Evolutionary conservation across 495 filamentous ascomycete species (phyloP).

Genomic region (Coniosporium apollinis): DNA sequence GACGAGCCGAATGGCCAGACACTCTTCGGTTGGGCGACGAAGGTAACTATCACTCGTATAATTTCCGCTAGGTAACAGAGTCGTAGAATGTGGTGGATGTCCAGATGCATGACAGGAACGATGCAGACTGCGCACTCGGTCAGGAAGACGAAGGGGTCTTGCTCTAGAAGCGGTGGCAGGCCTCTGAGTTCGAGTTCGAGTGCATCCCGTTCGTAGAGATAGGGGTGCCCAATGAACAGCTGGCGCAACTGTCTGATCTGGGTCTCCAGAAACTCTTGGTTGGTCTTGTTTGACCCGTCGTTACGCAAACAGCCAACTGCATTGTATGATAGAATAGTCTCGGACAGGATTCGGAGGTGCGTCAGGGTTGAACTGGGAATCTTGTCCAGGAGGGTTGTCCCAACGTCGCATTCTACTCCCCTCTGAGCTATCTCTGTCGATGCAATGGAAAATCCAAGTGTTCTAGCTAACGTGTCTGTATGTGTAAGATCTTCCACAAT

Average conservation of each 20-base stretch:
- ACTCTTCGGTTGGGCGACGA: constrained; percentile 5
- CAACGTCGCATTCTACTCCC: constrained; percentile 60
- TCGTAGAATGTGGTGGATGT: constrained; percentile 67
- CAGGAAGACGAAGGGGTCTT: constrained; percentile 82
- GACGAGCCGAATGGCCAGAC: too few relatives aligned
- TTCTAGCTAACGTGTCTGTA: constrained; percentile 51
- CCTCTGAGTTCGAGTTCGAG: constrained; percentile 16
- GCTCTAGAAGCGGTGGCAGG: constrained; percentile 41
- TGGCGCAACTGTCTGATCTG: constrained; percentile 59
- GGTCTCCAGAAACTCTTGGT: constrained; percentile 50
- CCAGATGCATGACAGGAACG: constrained; percentile 50
- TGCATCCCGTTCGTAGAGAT: constrained; percentile 15
- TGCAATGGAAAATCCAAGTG: constrained; percentile 78
- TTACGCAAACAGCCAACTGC: constrained; percentile 53
- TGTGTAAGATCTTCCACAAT: constrained; percentile 34
- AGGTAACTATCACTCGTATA: constrained; percentile 51
- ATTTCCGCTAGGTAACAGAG: constrained; percentile 89
- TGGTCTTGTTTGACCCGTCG: constrained; percentile 37
- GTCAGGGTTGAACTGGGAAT: constrained; percentile 68
- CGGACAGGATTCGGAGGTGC: constrained; percentile 77
- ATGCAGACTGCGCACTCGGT: constrained; percentile 53
- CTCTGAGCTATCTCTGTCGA: constrained; percentile 85
- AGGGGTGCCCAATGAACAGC: constrained; percentile 41
- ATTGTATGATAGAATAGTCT: constrained; percentile 73
- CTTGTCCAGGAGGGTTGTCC: constrained; percentile 63